Conservation (phyloP, 2,329 filamentous ascomycete genomes). For the Exophiala lecanii-corni region DNA sequence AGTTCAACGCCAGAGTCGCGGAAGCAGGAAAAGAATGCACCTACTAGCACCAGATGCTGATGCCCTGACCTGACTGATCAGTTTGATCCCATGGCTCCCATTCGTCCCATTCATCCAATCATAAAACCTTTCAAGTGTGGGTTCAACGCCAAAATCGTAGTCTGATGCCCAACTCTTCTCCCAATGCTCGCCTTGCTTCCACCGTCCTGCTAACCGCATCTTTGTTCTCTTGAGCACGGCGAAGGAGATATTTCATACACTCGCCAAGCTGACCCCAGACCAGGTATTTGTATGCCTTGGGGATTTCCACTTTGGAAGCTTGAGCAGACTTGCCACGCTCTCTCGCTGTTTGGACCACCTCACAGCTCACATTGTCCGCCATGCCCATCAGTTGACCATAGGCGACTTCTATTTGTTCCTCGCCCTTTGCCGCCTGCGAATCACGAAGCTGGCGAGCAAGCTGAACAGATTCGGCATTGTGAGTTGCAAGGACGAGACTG, state of each 20-base stretch:
- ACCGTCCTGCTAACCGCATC: constrained; percentile 55
- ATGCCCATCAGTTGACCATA: constrained; percentile 58
- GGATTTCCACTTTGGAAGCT: constrained; percentile 34
- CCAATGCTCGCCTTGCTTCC: constrained; percentile 50
- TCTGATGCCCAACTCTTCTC: constrained; percentile 43
- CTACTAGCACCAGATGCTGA: no score
- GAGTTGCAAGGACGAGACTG: constrained; percentile 70
- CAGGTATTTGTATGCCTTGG: constrained; percentile 52
- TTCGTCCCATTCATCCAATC: constrained; percentile 10
- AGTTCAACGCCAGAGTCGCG: no score
- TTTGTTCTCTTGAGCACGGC: constrained; percentile 57
- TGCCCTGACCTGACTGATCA: no score
- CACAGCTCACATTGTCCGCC: constrained; percentile 57
- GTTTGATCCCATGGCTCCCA: no score
- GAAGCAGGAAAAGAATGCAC: not conserved
- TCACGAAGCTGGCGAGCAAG: constrained; percentile 48
- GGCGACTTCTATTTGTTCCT: constrained; percentile 45
- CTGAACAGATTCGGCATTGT: constrained; percentile 70
- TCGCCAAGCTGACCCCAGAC: constrained; percentile 59
- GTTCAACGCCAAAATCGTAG: constrained; percentile 19
- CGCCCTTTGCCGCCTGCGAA: constrained; percentile 36
- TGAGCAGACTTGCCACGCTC: constrained; percentile 36
- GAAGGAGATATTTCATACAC: constrained; percentile 70
- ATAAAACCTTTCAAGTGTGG: not conserved
- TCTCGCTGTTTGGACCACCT: constrained; percentile 44